phyloP scores from a whole-genome alignment of 1,284 basidiomycete genomes.

The Fomes fomentarius region DNA sequence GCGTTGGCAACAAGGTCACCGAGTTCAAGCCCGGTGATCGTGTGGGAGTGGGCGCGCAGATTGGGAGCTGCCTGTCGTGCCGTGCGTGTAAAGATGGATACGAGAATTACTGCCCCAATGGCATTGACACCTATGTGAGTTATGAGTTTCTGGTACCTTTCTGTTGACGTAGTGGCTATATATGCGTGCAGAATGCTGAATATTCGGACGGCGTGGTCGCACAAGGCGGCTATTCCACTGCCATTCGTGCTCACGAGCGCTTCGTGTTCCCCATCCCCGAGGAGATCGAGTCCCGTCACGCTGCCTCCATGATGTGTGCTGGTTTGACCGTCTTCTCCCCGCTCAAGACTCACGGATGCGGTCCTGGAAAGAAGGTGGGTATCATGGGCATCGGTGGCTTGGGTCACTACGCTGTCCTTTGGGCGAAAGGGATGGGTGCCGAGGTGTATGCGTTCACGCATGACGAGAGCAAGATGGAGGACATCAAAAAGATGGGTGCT shows the following conservation, averaged over 20 bases:
- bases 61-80: slow-evolving; percentile 56
- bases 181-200: slow-evolving; percentile 20
- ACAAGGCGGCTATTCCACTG: slow-evolving; percentile 68
- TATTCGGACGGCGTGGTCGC: slow-evolving; percentile 53
- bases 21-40: slow-evolving; percentile 64
- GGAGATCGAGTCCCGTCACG: slow-evolving; percentile 53
- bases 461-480: slow-evolving; percentile 61
- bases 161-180: background rate
- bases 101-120: slow-evolving; percentile 53
- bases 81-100: slow-evolving; percentile 55
- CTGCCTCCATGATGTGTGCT: slow-evolving; percentile 59
- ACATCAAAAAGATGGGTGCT: slow-evolving; percentile 67
- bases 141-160: fast-evolving
- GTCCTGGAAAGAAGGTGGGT: slow-evolving; percentile 69
- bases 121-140: slow-evolving; percentile 28
- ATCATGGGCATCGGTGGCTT: slow-evolving; percentile 69
- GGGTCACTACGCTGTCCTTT: slow-evolving; percentile 34
- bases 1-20: slow-evolving; percentile 56
- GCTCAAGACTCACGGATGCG: slow-evolving; percentile 60
- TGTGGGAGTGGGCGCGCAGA: slow-evolving; percentile 67
- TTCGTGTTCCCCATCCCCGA: slow-evolving; percentile 77
- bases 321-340: slow-evolving; percentile 73
- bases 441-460: slow-evolving; percentile 73
- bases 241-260: slow-evolving; percentile 65
- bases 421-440: slow-evolving; percentile 37